A percentile compares a stretch with the other conserved stretches of the same genome.
Evolutionary conservation across 768 basidiomycete genomes (phyloP).

Genomic region (Leccinum barrowsii): DNA sequence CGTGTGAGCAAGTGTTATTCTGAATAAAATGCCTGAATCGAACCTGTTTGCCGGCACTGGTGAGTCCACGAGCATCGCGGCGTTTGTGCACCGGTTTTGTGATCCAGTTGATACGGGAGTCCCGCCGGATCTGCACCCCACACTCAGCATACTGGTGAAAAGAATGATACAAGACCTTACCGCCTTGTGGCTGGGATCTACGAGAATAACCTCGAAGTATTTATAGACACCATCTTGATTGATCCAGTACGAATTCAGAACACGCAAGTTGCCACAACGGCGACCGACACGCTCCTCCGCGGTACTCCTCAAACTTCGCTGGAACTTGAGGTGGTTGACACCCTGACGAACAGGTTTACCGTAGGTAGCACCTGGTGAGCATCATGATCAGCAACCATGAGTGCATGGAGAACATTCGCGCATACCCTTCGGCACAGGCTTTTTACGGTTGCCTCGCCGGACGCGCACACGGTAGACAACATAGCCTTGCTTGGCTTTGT

Average conservation of each 20-base stretch:
- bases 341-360: constrained; percentile 99
- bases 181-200: constrained; percentile 93
- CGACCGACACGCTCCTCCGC: constrained; percentile 98
- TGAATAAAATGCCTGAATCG: constrained; percentile 14
- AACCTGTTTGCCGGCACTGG: constrained; percentile 94
- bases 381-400: constrained; percentile 1
- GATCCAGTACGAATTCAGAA: constrained; percentile 98
- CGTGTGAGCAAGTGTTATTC: not conserved
- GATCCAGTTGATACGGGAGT: constrained; percentile 99
- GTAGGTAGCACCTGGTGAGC: constrained; percentile 79
- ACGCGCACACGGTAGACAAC: constrained; percentile 97
- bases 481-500: constrained; percentile 99
- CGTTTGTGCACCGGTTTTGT: constrained; percentile 97
- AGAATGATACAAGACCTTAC: constrained; percentile 43
- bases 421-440: constrained; percentile 94
- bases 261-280: constrained; percentile 94
- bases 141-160: constrained; percentile 9
- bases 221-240: constrained; percentile 99
- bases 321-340: constrained; percentile 99
- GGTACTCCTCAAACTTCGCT: constrained; percentile 86
- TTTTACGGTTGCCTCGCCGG: constrained; percentile 98
- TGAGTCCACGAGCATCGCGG: constrained; percentile 96
- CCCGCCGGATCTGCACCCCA: constrained; percentile 73
- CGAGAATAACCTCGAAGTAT: constrained; percentile 98
- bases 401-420: not conserved